Percentiles rank a stretch among this genome's conserved stretches.
Conservation (phyloP, 768 basidiomycete species). For the Lactarius trivialis region DNA sequence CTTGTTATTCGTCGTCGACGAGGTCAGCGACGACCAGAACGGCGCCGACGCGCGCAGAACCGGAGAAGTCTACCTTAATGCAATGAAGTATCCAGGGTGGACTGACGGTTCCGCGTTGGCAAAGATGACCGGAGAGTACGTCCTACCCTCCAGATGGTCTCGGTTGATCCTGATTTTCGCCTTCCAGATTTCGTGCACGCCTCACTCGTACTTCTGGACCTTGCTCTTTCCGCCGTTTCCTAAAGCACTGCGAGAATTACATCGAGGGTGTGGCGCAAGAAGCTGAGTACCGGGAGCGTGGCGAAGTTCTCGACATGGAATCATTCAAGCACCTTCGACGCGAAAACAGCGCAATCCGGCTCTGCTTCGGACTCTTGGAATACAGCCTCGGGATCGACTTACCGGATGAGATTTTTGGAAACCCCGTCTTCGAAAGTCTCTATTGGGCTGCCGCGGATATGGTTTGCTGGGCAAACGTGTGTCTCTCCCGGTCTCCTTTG, state of each 20-base stretch:
- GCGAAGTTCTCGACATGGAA: constrained; percentile 48
- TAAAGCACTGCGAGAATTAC: constrained; percentile 51
- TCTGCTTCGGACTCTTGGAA: constrained; percentile 62
- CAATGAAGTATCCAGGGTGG: too few relatives aligned
- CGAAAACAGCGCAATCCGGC: constrained; percentile 63
- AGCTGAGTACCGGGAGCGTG: constrained; percentile 57
- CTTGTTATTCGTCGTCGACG: too few relatives aligned
- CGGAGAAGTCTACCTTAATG: too few relatives aligned
- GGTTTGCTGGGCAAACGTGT: constrained; percentile 68
- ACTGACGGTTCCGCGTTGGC: too few relatives aligned
- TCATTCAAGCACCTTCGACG: constrained; percentile 54
- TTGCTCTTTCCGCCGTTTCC: constrained; percentile 36
- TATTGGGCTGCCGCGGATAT: too few relatives aligned
- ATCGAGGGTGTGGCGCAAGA: constrained; percentile 53
- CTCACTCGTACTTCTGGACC: constrained; percentile 41
- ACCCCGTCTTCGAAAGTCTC: too few relatives aligned
- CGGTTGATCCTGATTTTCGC: neutral
- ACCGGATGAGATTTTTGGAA: too few relatives aligned
- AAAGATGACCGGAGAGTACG: too few relatives aligned
- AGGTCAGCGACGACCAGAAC: too few relatives aligned
- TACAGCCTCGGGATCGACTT: constrained; percentile 57
- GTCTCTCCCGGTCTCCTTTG: constrained; percentile 24
- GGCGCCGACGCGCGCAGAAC: too few relatives aligned
- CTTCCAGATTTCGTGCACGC: constrained; percentile 48
- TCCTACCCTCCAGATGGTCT: neutral